Evolutionary conservation across 805 yeast species (phyloP).

Genomic region (Limtongia smithiae): DNA sequence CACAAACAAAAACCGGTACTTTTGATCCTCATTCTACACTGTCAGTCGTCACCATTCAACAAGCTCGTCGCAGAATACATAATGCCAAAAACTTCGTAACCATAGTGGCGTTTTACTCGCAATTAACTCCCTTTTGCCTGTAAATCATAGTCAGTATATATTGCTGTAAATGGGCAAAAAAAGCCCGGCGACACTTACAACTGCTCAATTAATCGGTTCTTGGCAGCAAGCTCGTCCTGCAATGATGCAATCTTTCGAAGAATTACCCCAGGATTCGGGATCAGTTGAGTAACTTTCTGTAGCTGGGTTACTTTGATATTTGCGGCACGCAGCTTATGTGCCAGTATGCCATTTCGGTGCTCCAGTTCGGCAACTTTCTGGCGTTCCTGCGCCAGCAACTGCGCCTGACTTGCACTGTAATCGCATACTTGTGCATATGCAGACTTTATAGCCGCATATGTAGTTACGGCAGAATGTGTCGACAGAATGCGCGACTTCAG

Average conservation of each 20-base stretch:
- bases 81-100: too few species aligned
- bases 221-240: slow-evolving; percentile 12
- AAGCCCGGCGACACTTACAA: slow-evolving; percentile 1
- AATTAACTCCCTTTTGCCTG: too few species aligned
- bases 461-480: slow-evolving; percentile 32
- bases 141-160: too few species aligned
- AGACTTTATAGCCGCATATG: slow-evolving; percentile 32
- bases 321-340: slow-evolving; percentile 1
- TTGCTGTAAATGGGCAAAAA: too few species aligned
- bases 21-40: too few species aligned
- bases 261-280: slow-evolving; percentile 23
- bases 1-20: too few species aligned
- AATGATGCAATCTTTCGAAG: slow-evolving; percentile 9
- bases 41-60: too few species aligned
- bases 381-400: slow-evolving; percentile 9
- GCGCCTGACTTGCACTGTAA: slow-evolving; percentile 3
- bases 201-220: slow-evolving; percentile 12
- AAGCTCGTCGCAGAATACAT: too few species aligned
- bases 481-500: slow-evolving; percentile 29
- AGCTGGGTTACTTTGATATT: slow-evolving; percentile 14
- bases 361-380: slow-evolving; percentile 10
- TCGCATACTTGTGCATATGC: slow-evolving; percentile 33
- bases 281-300: slow-evolving; percentile 9
- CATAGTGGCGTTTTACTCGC: too few species aligned
- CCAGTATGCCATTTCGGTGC: not conserved